Base-by-base conservation (phyloP, 345 rosid species). In the Citrus sinensis region DNA sequence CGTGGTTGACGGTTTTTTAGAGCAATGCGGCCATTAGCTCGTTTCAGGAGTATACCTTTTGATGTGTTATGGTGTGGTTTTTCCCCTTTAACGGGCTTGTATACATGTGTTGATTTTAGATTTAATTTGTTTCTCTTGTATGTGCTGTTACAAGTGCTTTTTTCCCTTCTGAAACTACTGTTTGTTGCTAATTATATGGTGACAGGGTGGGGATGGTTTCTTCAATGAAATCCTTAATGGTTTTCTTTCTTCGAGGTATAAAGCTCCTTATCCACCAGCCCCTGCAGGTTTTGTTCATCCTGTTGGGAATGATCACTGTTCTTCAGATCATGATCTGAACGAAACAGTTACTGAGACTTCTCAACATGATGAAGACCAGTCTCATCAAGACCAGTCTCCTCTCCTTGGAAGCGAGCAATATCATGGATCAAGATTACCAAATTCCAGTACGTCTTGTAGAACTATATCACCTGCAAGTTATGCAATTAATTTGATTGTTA, bases 181-280 rank as follows among this genome's bases (percentile, higher is more conserved):
- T 78, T 77, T 24, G 42, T 69, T 73, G 40, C 72, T 73, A 20
- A 73, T 76, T 79, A 27, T 82, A 32, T 81, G 64, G 64, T 79
- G 49, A 29, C 84, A 95, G 99, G 99, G 99, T 63, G 98, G 99
- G 61, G 99, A 92, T 87, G 99, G 98, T 51, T 95, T 95, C 91
- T 95, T 95, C 85, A 93, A 93, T 77, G 98, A 93, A 83, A 82
- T 92, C 80, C 92, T 93, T 70, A 92, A 95, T 82, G 99, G 97
- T 34, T 89, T 89, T 87, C 96, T 95, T 80, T 89, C 87, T 79
- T 82, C 89, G 61, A 81, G 98, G 83, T 91, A 89, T 85, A 91
- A 89, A 87, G 90, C 91, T 81, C 95, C 97, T 81, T 82, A 84
- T 75, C 97, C 99, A 55, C 98, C 92, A 49, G 85, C 87, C 77